Evolutionary conservation across 352 stramenopile genomes (phyloP).

Genomic region (Phytophthora cactorum): DNA sequence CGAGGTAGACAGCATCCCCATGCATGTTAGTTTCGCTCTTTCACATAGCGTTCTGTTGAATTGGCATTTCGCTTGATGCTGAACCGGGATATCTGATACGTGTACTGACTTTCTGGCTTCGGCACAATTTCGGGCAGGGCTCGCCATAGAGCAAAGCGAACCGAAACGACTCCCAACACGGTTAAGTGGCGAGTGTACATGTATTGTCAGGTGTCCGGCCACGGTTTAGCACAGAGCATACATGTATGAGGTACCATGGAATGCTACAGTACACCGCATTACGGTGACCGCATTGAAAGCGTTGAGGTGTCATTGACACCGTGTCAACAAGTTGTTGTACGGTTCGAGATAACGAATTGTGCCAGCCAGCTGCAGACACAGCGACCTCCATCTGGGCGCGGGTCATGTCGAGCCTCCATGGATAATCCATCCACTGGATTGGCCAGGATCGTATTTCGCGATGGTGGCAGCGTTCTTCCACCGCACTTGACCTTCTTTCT

Average conservation of each 20-base stretch:
- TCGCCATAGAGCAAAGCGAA: slow-evolving; percentile 2
- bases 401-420: slow-evolving; percentile 13
- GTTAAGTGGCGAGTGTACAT: too few species aligned
- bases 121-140: not conserved
- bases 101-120: slow-evolving; percentile 18
- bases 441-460: slow-evolving; percentile 25
- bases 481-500: slow-evolving; percentile 16
- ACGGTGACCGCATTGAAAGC: slow-evolving; percentile 6
- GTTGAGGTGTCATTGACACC: slow-evolving; percentile 3
- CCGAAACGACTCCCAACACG: not conserved
- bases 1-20: slow-evolving; percentile 33
- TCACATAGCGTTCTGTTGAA: not conserved
- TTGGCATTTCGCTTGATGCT: not conserved
- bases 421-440: slow-evolving; percentile 10
- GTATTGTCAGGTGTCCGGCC: too few species aligned
- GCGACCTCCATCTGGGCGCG: slow-evolving; percentile 30
- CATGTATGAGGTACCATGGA: too few species aligned
- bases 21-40: slow-evolving; percentile 28
- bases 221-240: too few species aligned
- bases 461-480: slow-evolving; percentile 31
- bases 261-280: not conserved
- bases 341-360: slow-evolving; percentile 11
- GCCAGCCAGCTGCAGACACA: slow-evolving; percentile 25
- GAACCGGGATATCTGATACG: not conserved
- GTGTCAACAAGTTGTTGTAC: not conserved